Base-by-base conservation (phyloP, 2,329 filamentous ascomycete species). In the Purpureocillium lavendulum region DNA sequence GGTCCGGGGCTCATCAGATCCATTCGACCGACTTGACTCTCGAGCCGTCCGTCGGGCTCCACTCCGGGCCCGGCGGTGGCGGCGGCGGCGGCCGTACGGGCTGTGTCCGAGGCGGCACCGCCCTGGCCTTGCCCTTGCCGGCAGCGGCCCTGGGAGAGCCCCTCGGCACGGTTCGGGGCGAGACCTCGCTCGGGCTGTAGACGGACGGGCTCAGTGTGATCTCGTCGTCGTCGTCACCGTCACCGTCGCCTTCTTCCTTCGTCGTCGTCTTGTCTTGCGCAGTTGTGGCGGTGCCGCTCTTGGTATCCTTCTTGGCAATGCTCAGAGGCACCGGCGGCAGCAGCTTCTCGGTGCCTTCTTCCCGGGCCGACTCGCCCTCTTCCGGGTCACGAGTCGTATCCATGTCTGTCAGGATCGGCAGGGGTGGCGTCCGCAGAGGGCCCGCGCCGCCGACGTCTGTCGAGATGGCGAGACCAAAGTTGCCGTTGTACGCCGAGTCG, bases 161-260 rank as follows among this genome's bases (percentile, higher is more conserved):
- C 10, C 21, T 26, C 21, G 21, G 21, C 21, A 10, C 5, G 21
- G 21, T 5, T 5, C 6, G 10, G 21, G 21, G 10, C 6, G 21
- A 26, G 21, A 10, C 5, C 21, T 26, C 21, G 21, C 21, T 26
- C 0, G 71, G 69, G 40, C 60, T 65, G 52, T 79, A 79, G 4
- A 77, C 70, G 2, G 66, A 62, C 3, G 75, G 69, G 41, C 66
- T 75, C 3, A 78, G 59, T 2, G 63, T 69, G 16, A 59, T 55
- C 24, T 61, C 49, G 11, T 57, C 21, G 5, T 46, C 11, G 38
- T 43, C 31, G 49, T 44, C 11, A 28, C 41, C n/a, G n/a, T n/a
- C 21, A 6, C 46, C 11, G 38, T 43, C 31, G 49, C 44, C 11
- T 51, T 40, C 8, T 48, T 43, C 3, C 40, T 31, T n/a, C 30